phyloP scores from a whole-genome alignment of 1,284 basidiomycete species.

The Sporisorium sorghi region DNA sequence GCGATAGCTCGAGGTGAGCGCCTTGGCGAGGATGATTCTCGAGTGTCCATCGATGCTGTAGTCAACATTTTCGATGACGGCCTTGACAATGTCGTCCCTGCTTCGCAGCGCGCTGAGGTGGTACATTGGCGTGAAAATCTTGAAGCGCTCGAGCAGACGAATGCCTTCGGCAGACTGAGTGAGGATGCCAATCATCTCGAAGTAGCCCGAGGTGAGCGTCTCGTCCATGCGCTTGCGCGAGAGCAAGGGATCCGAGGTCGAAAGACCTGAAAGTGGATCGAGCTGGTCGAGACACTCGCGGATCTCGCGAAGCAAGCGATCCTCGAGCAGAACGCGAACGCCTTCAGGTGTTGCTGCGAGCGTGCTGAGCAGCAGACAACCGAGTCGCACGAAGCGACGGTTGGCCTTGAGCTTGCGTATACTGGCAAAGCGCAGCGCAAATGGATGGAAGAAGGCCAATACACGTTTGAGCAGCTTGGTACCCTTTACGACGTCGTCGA shows the following conservation, averaged over 20 bases:
- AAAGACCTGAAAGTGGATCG: slow-evolving; percentile 77
- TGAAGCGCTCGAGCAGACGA: slow-evolving; percentile 87
- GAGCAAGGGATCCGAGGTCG: slow-evolving; percentile 77
- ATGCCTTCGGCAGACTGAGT: slow-evolving; percentile 89
- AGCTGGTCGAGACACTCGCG: slow-evolving; percentile 89
- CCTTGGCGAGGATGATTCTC: slow-evolving; percentile 82
- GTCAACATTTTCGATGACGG: slow-evolving; percentile 90
- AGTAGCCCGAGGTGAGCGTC: slow-evolving; percentile 89
- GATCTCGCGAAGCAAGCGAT: slow-evolving; percentile 86
- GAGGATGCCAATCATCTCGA: slow-evolving; percentile 93
- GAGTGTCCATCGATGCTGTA: slow-evolving; percentile 60
- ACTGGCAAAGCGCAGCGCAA: slow-evolving; percentile 85
- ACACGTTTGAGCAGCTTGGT: slow-evolving; percentile 87
- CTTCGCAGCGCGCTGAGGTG: slow-evolving; percentile 89
- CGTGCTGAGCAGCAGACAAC: slow-evolving; percentile 82
- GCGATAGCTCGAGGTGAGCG: slow-evolving; percentile 75
- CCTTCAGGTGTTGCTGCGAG: slow-evolving; percentile 87
- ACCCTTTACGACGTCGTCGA: slow-evolving; percentile 93
- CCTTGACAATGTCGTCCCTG: slow-evolving; percentile 89
- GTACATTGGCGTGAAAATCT: slow-evolving; percentile 94
- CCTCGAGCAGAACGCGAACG: slow-evolving; percentile 83
- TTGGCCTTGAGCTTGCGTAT: slow-evolving; percentile 75
- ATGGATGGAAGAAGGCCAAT: slow-evolving; percentile 92
- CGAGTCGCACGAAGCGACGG: slow-evolving; percentile 55
- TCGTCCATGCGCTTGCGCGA: slow-evolving; percentile 84